Conservation (phyloP, 169 alveolate genomes). For the Plasmodium falciparum region DNA sequence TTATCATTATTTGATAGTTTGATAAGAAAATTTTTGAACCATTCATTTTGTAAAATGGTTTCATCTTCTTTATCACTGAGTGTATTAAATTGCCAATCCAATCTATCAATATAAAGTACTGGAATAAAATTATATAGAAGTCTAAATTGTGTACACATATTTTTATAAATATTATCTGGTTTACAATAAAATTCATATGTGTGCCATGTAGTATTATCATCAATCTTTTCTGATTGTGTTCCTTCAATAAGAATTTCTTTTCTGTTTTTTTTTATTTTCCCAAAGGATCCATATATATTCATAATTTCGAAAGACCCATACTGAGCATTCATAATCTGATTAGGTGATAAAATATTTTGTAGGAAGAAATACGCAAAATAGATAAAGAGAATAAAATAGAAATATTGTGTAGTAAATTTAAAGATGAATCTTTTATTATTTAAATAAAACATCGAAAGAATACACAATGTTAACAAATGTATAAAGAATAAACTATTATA, state of each 20-base stretch:
- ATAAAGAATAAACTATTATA: constrained; percentile 1
- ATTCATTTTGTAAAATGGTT: constrained; percentile 11
- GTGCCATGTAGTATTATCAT: constrained; percentile 23
- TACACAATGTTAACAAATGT: constrained; percentile 8
- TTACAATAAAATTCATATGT: constrained; percentile 54
- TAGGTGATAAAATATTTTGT: constrained; percentile 50
- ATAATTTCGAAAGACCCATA: constrained; percentile 36
- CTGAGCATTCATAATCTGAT: constrained; percentile 48
- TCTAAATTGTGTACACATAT: constrained; percentile 16
- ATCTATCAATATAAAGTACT: constrained; percentile 50
- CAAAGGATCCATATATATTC: constrained; percentile 73
- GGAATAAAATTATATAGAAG: constrained; percentile 43
- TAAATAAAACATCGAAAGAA: constrained; percentile 12
- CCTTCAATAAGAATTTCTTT: constrained; percentile 39
- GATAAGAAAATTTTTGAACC: constrained; percentile 35
- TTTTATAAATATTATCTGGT: constrained; percentile 39
- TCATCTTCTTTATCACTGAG: constrained; percentile 18
- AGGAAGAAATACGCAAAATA: constrained; percentile 28
- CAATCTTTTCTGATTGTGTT: not conserved
- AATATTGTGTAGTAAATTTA: constrained; percentile 31
- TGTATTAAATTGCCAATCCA: constrained; percentile 58
- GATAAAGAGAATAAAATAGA: constrained; percentile 23
- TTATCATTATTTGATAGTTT: constrained; percentile 29
- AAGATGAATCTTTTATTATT: constrained; percentile 29
- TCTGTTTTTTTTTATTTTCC: constrained; percentile 35